Percentiles rank a stretch among this genome's conserved stretches.
These are phyloP conservation scores for Trifolium dubium DNA, from an alignment of 306 rosid species.

Conservation along the genomic window DNA sequence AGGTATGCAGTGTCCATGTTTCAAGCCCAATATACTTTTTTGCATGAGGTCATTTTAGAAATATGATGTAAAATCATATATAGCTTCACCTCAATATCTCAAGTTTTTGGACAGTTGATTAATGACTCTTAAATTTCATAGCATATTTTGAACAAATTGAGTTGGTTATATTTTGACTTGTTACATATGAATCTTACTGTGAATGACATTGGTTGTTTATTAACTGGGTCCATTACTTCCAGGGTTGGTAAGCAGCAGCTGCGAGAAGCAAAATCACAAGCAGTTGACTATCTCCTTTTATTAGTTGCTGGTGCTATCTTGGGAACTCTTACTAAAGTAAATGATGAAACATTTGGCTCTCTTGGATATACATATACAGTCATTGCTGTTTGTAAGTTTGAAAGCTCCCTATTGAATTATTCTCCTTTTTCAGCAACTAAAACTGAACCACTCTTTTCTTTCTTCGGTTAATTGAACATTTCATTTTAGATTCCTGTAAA, in stretches of 20 bases:
- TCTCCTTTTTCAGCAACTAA: conserved; percentile 18
- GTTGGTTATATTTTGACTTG: conserved; percentile 15
- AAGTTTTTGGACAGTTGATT: not conserved
- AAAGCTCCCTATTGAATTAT: conserved; percentile 25
- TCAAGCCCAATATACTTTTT: not conserved
- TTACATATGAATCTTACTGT: not conserved
- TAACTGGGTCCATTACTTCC: conserved; percentile 41
- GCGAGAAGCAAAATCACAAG: conserved; percentile 69
- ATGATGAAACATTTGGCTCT: conserved; percentile 71
- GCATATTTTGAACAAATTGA: conserved; percentile 5
- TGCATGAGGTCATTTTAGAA: not conserved
- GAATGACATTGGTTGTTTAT: conserved; percentile 21
- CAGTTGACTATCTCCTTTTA: conserved; percentile 70
- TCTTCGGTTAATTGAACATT: conserved; percentile 23
- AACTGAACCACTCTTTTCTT: conserved; percentile 11
- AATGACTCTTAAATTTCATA: not conserved
- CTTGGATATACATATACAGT: conserved; percentile 76
- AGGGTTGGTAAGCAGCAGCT: conserved; percentile 78
- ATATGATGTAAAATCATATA: not conserved
- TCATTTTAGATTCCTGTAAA: conserved; percentile 13
- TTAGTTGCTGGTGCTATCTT: conserved; percentile 83
- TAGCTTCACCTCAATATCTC: not conserved
- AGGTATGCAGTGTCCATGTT: not conserved
- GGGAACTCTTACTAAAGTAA: conserved; percentile 76
- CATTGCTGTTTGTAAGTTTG: conserved; percentile 80